Evolutionary conservation across 2,329 filamentous ascomycete species (phyloP).

Genomic region (Zymoseptoria ardabiliae): DNA sequence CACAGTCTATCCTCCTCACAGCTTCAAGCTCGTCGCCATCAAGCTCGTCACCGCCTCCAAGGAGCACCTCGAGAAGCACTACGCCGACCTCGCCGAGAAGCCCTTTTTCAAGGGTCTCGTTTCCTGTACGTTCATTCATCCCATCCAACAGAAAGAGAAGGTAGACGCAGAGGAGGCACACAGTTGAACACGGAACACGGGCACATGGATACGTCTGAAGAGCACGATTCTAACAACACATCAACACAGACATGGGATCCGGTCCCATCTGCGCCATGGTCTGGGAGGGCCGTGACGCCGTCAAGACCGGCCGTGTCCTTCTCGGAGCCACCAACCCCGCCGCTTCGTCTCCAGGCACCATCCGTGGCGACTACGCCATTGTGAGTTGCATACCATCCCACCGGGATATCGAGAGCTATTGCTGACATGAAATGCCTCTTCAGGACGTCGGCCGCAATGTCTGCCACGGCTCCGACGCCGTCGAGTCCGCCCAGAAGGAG

Average conservation of each 20-base stretch:
- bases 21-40: conserved; percentile 97
- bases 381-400: conserved; percentile 30
- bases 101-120: conserved; percentile 95
- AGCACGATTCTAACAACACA: conserved; percentile 15
- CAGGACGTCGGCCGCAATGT: conserved; percentile 90
- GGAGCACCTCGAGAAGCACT: conserved; percentile 98
- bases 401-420: not conserved
- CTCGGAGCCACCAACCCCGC: conserved; percentile 99
- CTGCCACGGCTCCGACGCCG: conserved; percentile 98
- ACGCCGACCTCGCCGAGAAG: conserved; percentile 85
- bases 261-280: conserved; percentile 99
- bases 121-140: conserved; percentile 57
- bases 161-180: not conserved
- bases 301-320: conserved; percentile 95
- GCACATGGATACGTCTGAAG: too few species aligned
- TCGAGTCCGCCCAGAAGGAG: conserved; percentile 99
- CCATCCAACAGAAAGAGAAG: conserved; percentile 3
- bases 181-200: not conserved
- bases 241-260: conserved; percentile 69
- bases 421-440: not conserved
- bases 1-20: conserved; percentile 29
- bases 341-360: conserved; percentile 89
- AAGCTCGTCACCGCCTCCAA: conserved; percentile 86
- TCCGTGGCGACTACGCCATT: conserved; percentile 88
- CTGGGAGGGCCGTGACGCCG: conserved; percentile 97